These are phyloP conservation scores for Lichtheimia hyalospora DNA, from an alignment of 371 early-diverging fungal species.

Conservation along the genomic window DNA sequence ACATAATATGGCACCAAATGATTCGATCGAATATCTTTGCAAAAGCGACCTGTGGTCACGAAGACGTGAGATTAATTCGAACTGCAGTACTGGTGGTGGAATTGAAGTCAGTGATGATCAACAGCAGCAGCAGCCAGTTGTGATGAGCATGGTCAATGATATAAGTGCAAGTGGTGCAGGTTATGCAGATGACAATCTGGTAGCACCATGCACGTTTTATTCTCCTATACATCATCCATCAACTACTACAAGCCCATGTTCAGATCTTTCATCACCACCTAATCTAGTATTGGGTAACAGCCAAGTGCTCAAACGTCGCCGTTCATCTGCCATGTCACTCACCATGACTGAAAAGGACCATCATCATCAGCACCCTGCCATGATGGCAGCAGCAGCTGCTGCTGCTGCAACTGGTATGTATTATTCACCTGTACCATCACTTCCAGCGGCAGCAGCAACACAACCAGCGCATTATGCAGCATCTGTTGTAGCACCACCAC, in stretches of 20 bases:
- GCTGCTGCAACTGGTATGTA: not conserved
- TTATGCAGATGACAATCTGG: conserved; percentile 8
- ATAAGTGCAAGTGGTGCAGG: conserved; percentile 2
- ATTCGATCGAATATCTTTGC: too few species aligned
- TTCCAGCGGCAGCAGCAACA: conserved; percentile 5
- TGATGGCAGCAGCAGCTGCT: not conserved
- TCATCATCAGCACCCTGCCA: not conserved
- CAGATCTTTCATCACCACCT: conserved; percentile 12
- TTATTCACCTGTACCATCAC: conserved; percentile 4
- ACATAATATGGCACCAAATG: too few species aligned
- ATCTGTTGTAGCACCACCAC: conserved; percentile 6
- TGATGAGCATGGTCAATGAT: too few species aligned
- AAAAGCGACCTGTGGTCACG: too few species aligned
- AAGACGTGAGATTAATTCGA: not conserved
- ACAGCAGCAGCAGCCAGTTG: not conserved
- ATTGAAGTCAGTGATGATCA: not conserved
- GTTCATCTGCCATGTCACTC: conserved; percentile 13
- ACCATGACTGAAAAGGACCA: not conserved
- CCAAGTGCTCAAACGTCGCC: conserved; percentile 8
- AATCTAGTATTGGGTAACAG: not conserved
- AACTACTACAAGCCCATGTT: conserved; percentile 10
- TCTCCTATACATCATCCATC: conserved; percentile 4
- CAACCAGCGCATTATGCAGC: conserved; percentile 10
- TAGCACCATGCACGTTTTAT: conserved; percentile 13
- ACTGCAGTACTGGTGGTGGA: not conserved